A percentile compares a stretch with the other conserved stretches of the same genome.
phyloP scores from a whole-genome alignment of 371 early-diverging fungal species.

The Mucor plumbeus region DNA sequence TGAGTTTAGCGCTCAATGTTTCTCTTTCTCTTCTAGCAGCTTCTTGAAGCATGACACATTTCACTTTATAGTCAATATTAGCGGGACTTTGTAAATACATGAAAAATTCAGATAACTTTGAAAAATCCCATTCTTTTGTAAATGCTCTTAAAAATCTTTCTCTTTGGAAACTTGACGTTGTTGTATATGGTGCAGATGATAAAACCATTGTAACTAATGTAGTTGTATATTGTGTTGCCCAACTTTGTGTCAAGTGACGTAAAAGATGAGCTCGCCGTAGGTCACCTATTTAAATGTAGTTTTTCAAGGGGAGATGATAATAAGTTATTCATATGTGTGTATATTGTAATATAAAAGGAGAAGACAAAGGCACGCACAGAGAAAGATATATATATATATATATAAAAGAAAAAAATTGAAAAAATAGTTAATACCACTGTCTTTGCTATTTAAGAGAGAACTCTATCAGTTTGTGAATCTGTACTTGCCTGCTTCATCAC shows the following conservation, averaged over 20 bases:
- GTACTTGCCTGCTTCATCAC: conserved; percentile 36
- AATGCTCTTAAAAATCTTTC: conserved; percentile 72
- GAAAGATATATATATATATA: background rate
- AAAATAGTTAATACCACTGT: background rate
- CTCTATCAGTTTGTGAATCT: background rate
- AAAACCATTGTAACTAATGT: conserved; percentile 53
- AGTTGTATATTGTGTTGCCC: conserved; percentile 67
- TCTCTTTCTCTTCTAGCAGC: conserved; percentile 60
- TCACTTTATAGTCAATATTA: conserved; percentile 75
- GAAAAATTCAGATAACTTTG: conserved; percentile 78
- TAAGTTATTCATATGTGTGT: background rate
- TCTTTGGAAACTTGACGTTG: conserved; percentile 43
- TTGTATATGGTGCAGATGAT: conserved; percentile 43
- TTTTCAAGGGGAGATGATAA: conserved; percentile 1
- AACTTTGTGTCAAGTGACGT: conserved; percentile 59
- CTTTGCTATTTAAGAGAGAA: background rate
- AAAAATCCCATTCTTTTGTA: conserved; percentile 80
- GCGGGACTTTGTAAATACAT: conserved; percentile 70
- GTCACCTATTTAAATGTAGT: conserved; percentile 42
- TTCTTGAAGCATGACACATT: conserved; percentile 77
- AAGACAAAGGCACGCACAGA: background rate
- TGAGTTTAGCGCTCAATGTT: conserved; percentile 44
- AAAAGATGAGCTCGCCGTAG: conserved; percentile 59
- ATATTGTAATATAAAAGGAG: conserved; percentile 6
- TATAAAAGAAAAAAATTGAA: background rate